A percentile compares a stretch with the other conserved stretches of the same genome.
These are phyloP conservation scores for Fusarium compactum DNA, from an alignment of 2,329 filamentous ascomycete species.

Conservation along the genomic window DNA sequence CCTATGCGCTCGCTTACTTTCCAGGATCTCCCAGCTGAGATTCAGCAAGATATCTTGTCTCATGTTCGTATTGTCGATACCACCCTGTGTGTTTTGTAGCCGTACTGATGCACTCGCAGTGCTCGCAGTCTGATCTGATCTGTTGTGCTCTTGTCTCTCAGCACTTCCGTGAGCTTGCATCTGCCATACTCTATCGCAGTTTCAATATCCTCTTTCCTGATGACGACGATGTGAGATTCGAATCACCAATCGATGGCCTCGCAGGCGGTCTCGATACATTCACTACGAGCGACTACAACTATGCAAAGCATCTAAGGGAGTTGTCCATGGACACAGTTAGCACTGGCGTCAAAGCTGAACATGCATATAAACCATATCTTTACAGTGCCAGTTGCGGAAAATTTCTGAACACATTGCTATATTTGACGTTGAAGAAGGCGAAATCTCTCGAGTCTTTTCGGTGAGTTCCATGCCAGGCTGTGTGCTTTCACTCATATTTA, in stretches of 20 bases:
- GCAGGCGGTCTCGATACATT: slow-evolving; percentile 71
- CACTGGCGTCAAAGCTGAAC: slow-evolving; percentile 64
- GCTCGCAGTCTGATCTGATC: slow-evolving; percentile 65
- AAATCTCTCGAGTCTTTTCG: slow-evolving; percentile 67
- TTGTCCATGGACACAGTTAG: slow-evolving; percentile 68
- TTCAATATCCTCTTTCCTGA: slow-evolving; percentile 73
- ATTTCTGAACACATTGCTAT: slow-evolving; percentile 72
- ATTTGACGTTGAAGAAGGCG: slow-evolving; percentile 67
- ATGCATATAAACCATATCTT: slow-evolving; percentile 65
- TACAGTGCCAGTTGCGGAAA: slow-evolving; percentile 70
- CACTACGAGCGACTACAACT: slow-evolving; percentile 72
- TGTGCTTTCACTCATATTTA: slow-evolving; percentile 2
- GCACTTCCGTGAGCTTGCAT: slow-evolving; percentile 68
- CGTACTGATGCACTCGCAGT: slow-evolving; percentile 53
- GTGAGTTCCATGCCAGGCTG: slow-evolving; percentile 53
- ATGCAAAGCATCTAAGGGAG: slow-evolving; percentile 68
- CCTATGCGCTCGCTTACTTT: slow-evolving; percentile 49
- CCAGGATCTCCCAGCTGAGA: slow-evolving; percentile 60
- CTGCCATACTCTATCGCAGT: slow-evolving; percentile 68
- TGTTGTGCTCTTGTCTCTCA: slow-evolving; percentile 69
- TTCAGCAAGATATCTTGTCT: slow-evolving; percentile 61
- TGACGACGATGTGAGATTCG: slow-evolving; percentile 64
- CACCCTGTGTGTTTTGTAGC: not conserved
- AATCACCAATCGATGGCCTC: slow-evolving; percentile 67
- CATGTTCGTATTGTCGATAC: slow-evolving; percentile 54